phyloP scores from a whole-genome alignment of 768 basidiomycete genomes.

The Lentinula aciculospora region DNA sequence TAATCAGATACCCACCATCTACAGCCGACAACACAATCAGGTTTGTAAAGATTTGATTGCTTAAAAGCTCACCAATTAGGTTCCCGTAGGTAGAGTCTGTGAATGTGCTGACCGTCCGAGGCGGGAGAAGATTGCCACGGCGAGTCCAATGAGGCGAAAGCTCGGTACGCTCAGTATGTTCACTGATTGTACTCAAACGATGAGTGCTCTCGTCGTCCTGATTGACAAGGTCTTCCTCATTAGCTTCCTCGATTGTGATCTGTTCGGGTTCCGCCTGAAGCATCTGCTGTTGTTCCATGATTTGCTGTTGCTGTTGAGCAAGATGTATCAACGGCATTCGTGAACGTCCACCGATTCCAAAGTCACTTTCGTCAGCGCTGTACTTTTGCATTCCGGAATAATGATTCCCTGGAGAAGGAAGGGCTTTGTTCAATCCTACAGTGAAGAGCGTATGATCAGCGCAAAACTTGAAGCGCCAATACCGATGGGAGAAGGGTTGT shows the following conservation, averaged over 20 bases:
- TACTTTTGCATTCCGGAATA: constrained; percentile 2
- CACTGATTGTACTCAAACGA: constrained; percentile 60
- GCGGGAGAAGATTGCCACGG: constrained; percentile 29
- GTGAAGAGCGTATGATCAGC: constrained; percentile 5
- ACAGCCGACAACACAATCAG: not conserved
- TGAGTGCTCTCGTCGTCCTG: constrained; percentile 24
- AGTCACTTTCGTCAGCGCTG: not conserved
- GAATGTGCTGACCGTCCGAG: constrained; percentile 32
- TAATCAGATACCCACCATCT: not conserved
- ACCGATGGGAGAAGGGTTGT: constrained; percentile 13
- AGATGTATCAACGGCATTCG: constrained; percentile 55
- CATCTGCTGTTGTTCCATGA: constrained; percentile 16
- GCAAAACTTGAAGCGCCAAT: constrained; percentile 7
- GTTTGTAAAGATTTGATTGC: not conserved
- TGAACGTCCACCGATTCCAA: constrained; percentile 26
- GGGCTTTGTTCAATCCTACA: not conserved
- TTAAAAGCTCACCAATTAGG: constrained; percentile 42
- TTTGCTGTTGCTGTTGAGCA: constrained; percentile 47
- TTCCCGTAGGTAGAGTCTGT: constrained; percentile 60
- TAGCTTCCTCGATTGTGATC: not conserved
- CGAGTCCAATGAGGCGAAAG: constrained; percentile 44
- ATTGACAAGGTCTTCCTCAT: constrained; percentile 19
- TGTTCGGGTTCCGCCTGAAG: constrained; percentile 6
- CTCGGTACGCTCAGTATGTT: constrained; percentile 62
- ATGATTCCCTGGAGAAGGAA: not conserved